phyloP scores from a whole-genome alignment of 1,284 basidiomycete species.

The Cerioporus squamosus region DNA sequence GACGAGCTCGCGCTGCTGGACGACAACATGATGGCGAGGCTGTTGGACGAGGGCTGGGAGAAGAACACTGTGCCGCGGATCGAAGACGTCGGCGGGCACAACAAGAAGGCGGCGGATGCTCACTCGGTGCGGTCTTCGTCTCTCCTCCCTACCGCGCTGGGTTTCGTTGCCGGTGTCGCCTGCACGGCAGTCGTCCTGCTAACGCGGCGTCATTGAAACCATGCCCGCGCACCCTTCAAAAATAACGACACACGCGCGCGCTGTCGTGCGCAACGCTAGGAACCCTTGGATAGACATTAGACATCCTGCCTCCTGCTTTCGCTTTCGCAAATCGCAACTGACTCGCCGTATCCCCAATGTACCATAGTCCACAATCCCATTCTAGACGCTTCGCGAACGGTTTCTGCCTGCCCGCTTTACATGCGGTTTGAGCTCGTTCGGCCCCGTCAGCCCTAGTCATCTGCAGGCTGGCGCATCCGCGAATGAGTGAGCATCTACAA shows the following conservation, averaged over 20 bases:
- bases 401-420: not conserved
- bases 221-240: not conserved
- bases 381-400: constrained; percentile 11
- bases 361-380: not conserved
- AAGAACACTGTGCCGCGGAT: constrained; percentile 53
- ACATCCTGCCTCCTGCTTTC: not conserved
- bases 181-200: constrained; percentile 28
- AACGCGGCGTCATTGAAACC: constrained; percentile 18
- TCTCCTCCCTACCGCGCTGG: constrained; percentile 33
- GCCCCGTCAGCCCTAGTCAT: not conserved
- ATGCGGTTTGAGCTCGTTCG: not conserved
- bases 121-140: constrained; percentile 8
- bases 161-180: constrained; percentile 40
- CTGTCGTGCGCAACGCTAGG: not conserved
- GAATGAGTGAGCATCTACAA: not conserved
- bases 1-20: constrained; percentile 75
- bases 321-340: not conserved
- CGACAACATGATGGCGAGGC: constrained; percentile 58
- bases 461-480: not conserved
- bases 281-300: constrained; percentile 5
- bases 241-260: not conserved
- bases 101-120: constrained; percentile 13
- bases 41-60: constrained; percentile 77
- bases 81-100: constrained; percentile 46
- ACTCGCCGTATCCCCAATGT: not conserved